Evolutionary conservation across 768 basidiomycete species (phyloP), one percentile per base, ranked within the genome.

Genomic region (Nidularia sp.): DNA sequence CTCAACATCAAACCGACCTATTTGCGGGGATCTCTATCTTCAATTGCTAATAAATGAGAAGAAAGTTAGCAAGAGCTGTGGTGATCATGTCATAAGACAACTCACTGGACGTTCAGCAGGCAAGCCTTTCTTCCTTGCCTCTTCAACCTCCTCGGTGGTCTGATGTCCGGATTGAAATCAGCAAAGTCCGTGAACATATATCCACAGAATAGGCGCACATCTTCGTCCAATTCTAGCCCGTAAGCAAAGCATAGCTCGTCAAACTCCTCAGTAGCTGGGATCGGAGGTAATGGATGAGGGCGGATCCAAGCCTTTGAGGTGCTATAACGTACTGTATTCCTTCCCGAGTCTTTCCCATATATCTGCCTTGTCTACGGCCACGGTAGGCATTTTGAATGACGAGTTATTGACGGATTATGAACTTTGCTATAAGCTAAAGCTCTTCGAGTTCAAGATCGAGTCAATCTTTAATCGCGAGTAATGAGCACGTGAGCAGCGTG

Each of bases 1-100:
- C 5, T 3, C 22, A 42, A 12, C 44, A 48, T 50, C 13, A 39
- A 34, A 44, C 60, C 52, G 52, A 83, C 93, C 94, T 86, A 69
- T 99, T 99, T n/a, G 97, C 97, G 44, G 97, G 95, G 43, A 98
- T 81, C 70, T 99, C 97, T 61, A 99, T 97, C 79, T 98, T 99
- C 61, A 99, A 76, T 90, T 97, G 93, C 86, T 98, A 58, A 18
- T 18, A 18, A 18, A 18, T 46, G 50, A 35, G 2, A 49, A 33
- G 31, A 13, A 41, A 41, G 25, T 57, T 52, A 32, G 31, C 29
- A 42, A 52, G 33, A 52, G 47, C 49, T 51, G 46, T 22, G 34
- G 7, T n/a, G 36, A 48, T 47, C 35, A 25, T 45, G 25, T 43
- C 39, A 39, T 29, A 42, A 49, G 43, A 31, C 31, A 46, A 42